Evolutionary conservation across 768 basidiomycete genomes (phyloP), one percentile per base, ranked within the genome.

Genomic region (Epithele typhae): DNA sequence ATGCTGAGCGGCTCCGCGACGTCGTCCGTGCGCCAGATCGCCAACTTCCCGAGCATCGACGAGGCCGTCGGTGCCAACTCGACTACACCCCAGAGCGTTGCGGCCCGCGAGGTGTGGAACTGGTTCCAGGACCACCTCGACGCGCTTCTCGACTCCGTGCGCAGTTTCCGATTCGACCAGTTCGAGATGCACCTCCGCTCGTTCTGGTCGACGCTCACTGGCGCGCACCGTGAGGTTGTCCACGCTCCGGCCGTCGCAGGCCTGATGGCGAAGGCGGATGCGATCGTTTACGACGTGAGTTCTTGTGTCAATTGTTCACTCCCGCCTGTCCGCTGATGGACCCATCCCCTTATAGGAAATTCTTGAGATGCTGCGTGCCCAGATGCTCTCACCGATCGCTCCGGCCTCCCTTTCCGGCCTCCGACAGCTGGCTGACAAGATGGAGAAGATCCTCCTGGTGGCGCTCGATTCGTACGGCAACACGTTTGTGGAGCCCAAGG

Each of bases 91-190:
- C 84, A 92, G 56, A 78, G 81, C 45, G 75, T 89, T 18, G 83
- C 84, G 50, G 91, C 87, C 23, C 79, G 87, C 55, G 88, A 90
- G 64, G 87, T 91, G 5, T 95, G 92, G 92, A 77, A 74, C 24
- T 90, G 88, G 84, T 95, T 95, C 73, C 85, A 88, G 64, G 86
- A 91, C 47, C 92, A 95, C 70, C 73, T 92, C 51, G 90, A 94
- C 65, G 72, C 83, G 0, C 73, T 94, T 38, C 68, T 92, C 25
- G 87, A 91, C 55, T 84, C 79, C 56, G 79, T 92, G 35, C 72
- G 87, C 45, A 70, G 78, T 15, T 87, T 84, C 71, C 77, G 89
- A 32, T 88, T 92, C 57, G 92, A 94, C 66, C 87, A 91, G 65
- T 92, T 92, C 59, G 91, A 94, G 64, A 79, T 91, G 69, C 80